Evolutionary conservation across 2,329 filamentous ascomycete species (phyloP), one percentile per base, ranked within the genome.

Genomic region (Penicillium crustosum): DNA sequence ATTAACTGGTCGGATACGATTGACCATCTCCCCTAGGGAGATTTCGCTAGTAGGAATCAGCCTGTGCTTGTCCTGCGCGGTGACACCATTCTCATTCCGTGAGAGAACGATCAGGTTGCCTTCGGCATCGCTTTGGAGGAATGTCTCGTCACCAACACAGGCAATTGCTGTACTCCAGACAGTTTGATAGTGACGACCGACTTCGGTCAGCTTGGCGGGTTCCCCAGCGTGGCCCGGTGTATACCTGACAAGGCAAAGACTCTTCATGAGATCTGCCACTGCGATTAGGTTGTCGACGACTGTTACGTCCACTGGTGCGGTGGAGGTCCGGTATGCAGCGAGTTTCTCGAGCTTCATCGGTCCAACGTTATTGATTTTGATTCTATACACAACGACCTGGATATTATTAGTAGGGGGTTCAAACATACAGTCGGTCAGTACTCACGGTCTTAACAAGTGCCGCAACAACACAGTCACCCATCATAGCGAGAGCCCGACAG

Each of bases 181-280:
- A 0, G 89, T 88, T 67, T 93, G 86, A 66, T 88, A 91, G 70
- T 97, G 91, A 21, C 93, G 84, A 4, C 89, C 89, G 3, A 89
- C 80, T 78, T 96, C 91, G 0, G 81, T 80, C 8, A 97, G 80
- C 52, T 80, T 83, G 53, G 88, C 84, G 12, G 82, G 76, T n/a
- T 83, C 74, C 0, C 83, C 85, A 3, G 83, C 76, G 23, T 80
- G 73, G 2, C 85, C 82, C 3, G 82, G 81, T 0, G 81, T 79
- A 69, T 89, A 94, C 69, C 94, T 82, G 9, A 97, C 80, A 6
- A 97, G 78, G 1, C 89, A 87, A 25, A 96, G 81, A 1, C 91
- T 96, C 77, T 97, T 97, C 90, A 96, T 97, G 45, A 99, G 78
- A 70, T 99, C 94, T 0, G 89, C 90, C 10, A 97, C 87, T 0